Conservation (phyloP, 768 basidiomycete species). For the Roridomyces roridus region DNA sequence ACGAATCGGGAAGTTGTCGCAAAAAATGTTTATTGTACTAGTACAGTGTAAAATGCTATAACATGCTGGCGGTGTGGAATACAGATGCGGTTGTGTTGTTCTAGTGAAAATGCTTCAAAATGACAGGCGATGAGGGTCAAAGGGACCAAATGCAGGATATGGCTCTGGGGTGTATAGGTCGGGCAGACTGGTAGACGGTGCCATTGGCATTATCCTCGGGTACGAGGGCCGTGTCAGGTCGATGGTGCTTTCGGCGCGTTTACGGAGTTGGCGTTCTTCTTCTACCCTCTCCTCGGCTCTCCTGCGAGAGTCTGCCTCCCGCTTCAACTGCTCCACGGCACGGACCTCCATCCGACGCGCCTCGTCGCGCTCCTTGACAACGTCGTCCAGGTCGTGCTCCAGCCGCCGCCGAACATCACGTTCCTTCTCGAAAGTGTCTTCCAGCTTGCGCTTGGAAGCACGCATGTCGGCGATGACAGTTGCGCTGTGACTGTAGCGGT, state of each 20-base stretch:
- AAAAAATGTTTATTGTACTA: slow-evolving; percentile 2
- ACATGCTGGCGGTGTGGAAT: slow-evolving; percentile 12
- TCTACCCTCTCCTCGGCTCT: slow-evolving; percentile 66
- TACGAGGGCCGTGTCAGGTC: slow-evolving; percentile 6
- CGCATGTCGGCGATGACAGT: slow-evolving; percentile 39
- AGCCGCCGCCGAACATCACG: slow-evolving; percentile 42
- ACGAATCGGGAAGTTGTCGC: too few relatives aligned
- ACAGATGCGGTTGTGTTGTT: slow-evolving; percentile 14
- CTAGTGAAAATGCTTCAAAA: slow-evolving; percentile 13
- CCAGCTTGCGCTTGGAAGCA: slow-evolving; percentile 49
- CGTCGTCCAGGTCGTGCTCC: slow-evolving; percentile 38
- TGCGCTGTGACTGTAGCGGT: slow-evolving; percentile 35
- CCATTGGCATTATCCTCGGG: slow-evolving; percentile 6
- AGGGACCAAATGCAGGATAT: slow-evolving; percentile 14
- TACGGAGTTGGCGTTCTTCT: slow-evolving; percentile 32
- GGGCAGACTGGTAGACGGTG: neutral
- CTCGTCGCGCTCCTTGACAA: slow-evolving; percentile 37
- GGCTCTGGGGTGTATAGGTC: slow-evolving; percentile 5
- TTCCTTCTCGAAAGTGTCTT: slow-evolving; percentile 44
- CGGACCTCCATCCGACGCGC: slow-evolving; percentile 36
- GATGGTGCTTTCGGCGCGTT: slow-evolving; percentile 18
- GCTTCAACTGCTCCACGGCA: slow-evolving; percentile 33
- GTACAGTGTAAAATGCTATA: too few relatives aligned
- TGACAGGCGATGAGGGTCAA: slow-evolving; percentile 13
- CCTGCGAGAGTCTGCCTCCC: slow-evolving; percentile 67